Evolutionary conservation across 768 basidiomycete species (phyloP).

Genomic region (Amanita exitialis): DNA sequence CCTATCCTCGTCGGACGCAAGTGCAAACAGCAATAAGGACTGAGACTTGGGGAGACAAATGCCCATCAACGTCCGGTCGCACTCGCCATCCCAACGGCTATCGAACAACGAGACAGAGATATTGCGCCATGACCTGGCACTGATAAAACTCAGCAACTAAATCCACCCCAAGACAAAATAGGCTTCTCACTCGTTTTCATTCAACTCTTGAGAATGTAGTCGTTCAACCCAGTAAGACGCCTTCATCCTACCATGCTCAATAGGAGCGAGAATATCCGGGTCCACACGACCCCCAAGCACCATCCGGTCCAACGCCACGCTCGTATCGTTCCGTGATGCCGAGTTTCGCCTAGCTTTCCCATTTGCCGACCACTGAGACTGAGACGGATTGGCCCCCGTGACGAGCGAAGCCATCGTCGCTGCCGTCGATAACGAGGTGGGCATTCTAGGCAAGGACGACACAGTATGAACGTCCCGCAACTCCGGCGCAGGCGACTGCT

Average conservation of each 20-base stretch:
- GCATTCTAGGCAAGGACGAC: slow-evolving; percentile 40
- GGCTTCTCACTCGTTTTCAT: slow-evolving; percentile 38
- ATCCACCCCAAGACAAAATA: neutral
- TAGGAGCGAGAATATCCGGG: slow-evolving; percentile 27
- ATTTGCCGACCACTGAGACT: slow-evolving; percentile 18
- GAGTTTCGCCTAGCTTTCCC: slow-evolving; percentile 30
- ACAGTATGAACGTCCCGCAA: slow-evolving; percentile 32
- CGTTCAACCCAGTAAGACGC: slow-evolving; percentile 68
- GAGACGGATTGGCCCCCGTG: slow-evolving; percentile 16
- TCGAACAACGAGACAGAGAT: slow-evolving; percentile 59
- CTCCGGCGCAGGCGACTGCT: slow-evolving; percentile 24
- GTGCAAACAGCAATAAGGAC: slow-evolving; percentile 33
- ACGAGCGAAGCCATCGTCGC: slow-evolving; percentile 42
- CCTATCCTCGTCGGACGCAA: slow-evolving; percentile 33
- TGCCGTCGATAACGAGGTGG: slow-evolving; percentile 40
- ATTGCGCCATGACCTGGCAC: slow-evolving; percentile 28
- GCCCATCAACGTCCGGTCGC: slow-evolving; percentile 42
- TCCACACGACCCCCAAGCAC: slow-evolving; percentile 44
- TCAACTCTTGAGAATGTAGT: slow-evolving; percentile 38
- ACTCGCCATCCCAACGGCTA: slow-evolving; percentile 47
- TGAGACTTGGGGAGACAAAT: slow-evolving; percentile 42
- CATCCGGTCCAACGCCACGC: slow-evolving; percentile 59
- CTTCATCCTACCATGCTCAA: slow-evolving; percentile 58
- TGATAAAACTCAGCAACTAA: neutral
- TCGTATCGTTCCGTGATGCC: slow-evolving; percentile 42